These are phyloP conservation scores for Stentor roeselii DNA, from an alignment of 73 alveolate genomes.

Conservation along the genomic window DNA sequence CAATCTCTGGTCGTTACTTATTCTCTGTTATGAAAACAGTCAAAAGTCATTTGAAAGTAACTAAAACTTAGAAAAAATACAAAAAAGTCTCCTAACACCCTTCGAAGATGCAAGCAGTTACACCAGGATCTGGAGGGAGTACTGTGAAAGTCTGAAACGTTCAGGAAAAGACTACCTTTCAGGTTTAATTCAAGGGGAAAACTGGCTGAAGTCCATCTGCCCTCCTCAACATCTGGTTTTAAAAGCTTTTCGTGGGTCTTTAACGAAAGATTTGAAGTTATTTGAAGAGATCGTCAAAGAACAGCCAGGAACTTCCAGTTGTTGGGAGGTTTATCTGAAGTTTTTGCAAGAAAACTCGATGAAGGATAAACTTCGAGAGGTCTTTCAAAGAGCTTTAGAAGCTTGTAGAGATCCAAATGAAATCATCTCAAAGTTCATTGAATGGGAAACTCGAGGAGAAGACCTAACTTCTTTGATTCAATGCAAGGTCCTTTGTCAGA, in stretches of 20 bases:
- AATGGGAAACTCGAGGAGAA: neutral
- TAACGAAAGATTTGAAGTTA: neutral
- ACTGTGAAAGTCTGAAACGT: neutral
- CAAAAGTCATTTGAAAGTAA: neutral
- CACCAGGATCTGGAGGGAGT: constrained; percentile 1
- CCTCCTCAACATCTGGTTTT: constrained; percentile 25
- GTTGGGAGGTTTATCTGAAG: neutral
- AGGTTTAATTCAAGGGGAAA: neutral
- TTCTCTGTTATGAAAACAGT: neutral
- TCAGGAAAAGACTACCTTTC: neutral
- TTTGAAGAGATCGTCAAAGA: constrained; percentile 24
- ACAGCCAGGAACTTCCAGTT: neutral
- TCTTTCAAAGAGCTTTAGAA: constrained; percentile 9
- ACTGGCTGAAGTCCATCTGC: neutral
- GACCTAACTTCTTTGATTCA: neutral
- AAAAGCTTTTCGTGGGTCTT: neutral
- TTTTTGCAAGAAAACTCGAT: neutral
- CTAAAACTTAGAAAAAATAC: neutral
- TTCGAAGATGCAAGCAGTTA: neutral
- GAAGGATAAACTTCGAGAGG: neutral
- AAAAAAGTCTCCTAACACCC: neutral
- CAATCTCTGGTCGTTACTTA: neutral
- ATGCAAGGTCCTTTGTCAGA: neutral
- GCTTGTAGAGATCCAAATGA: neutral
- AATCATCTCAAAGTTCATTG: neutral